phyloP scores from a whole-genome alignment of 2,329 filamentous ascomycete genomes.

The Clarireedia paspali region DNA sequence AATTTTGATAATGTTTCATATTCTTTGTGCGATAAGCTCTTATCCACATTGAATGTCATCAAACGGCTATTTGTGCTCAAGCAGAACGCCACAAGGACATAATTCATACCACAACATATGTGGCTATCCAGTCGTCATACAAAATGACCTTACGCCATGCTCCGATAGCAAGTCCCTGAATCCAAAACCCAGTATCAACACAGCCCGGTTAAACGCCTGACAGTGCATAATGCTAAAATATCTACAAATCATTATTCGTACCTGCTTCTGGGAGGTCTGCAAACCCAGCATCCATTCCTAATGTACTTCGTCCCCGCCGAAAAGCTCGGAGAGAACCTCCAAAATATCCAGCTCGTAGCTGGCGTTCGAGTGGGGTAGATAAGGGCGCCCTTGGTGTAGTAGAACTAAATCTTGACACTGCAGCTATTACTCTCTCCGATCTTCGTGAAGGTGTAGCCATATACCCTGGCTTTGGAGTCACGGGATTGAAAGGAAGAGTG shows the following conservation, averaged over 20 bases:
- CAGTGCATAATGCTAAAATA: conserved; percentile 6
- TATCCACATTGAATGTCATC: neutral
- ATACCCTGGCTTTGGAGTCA: conserved; percentile 19
- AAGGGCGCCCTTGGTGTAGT: conserved; percentile 38
- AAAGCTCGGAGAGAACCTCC: conserved; percentile 16
- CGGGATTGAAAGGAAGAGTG: neutral
- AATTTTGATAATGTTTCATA: neutral
- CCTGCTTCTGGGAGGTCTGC: conserved; percentile 21
- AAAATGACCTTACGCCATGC: conserved; percentile 3
- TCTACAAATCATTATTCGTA: conserved; percentile 15
- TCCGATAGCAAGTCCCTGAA: neutral
- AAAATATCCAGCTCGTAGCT: conserved; percentile 28
- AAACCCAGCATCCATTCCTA: conserved; percentile 21
- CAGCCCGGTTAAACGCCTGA: conserved; percentile 6
- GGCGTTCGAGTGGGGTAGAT: conserved; percentile 36
- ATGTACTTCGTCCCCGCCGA: conserved; percentile 18
- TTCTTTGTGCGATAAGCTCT: neutral
- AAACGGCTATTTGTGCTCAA: conserved; percentile 1
- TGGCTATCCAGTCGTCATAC: conserved; percentile 2
- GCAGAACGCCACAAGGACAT: conserved; percentile 2
- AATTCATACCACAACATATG: conserved; percentile 2
- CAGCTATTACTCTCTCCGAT: conserved; percentile 33
- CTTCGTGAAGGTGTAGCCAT: conserved; percentile 27
- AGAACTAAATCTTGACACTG: conserved; percentile 33
- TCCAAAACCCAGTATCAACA: neutral